A percentile compares a stretch with the other conserved stretches of the same genome.
Evolutionary conservation across 768 basidiomycete species (phyloP).

Genomic region (Phlebiopsis flavidoalba): DNA sequence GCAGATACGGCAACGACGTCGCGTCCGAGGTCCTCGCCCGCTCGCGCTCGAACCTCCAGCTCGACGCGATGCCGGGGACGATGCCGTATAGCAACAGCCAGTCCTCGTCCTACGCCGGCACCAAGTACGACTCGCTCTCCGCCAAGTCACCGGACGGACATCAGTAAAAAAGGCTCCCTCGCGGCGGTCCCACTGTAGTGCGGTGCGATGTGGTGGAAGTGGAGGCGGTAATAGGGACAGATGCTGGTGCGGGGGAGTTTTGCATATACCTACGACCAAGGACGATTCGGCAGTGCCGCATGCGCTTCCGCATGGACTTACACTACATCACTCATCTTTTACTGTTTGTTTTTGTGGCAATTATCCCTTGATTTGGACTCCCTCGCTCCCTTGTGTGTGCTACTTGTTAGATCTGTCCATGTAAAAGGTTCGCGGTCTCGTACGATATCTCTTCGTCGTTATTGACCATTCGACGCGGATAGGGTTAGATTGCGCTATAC

Average conservation of each 20-base stretch:
- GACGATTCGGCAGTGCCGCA: constrained; percentile 4
- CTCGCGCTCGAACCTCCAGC: constrained; percentile 49
- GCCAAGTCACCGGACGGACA: constrained; percentile 2
- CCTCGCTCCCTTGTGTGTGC: too few species aligned
- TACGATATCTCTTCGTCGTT: too few species aligned
- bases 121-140: constrained; percentile 17
- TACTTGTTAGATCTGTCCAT: too few species aligned
- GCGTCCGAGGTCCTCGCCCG: constrained; percentile 54
- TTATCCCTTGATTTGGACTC: neutral
- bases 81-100: constrained; percentile 23
- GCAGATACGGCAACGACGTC: constrained; percentile 62
- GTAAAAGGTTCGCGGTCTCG: too few species aligned
- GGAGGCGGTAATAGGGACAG: neutral
- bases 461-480: too few species aligned
- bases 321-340: neutral
- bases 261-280: neutral
- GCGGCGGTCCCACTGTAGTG: neutral
- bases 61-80: constrained; percentile 27
- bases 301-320: neutral
- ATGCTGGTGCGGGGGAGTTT: neutral
- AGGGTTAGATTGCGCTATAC: too few species aligned
- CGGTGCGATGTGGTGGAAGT: neutral
- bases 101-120: constrained; percentile 11
- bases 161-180: constrained; percentile 1
- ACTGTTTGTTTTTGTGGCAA: neutral